Base-by-base conservation (phyloP, 208 protist genomes). In the Crithidia bombi region DNA sequence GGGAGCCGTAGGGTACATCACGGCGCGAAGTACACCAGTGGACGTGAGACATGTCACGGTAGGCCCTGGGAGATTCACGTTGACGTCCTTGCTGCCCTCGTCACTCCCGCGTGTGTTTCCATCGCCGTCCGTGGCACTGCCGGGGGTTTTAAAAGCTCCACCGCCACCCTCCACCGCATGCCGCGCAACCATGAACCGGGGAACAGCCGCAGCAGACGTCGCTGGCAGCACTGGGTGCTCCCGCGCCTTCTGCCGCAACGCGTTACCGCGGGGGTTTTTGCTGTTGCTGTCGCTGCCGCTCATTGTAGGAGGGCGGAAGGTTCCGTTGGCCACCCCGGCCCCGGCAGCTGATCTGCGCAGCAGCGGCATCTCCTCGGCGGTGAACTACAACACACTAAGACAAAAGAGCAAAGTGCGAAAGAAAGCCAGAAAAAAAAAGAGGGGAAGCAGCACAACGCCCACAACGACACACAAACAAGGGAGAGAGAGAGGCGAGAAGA, bases 241-340 rank as follows among this genome's bases (percentile, higher is more conserved):
- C n/a, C 68, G 65, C 23, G 59, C 43, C 30, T 62, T 52, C 35
- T 51, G n/a, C 23, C 41, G 62, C 50, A 35, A 21, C 47, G 30
- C 58, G 33, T 43, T 55, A 46, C n/a, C 3, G 54, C 33, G 12
- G 17, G 30, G n/a, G 39, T 25, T 59, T 5, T 5, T 25, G 54
- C 11, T 5, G 49, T 7, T 33, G 25, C 23, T 3, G 25, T 59
- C 41, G 38, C 50, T 58, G 43, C 54, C 63, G 38, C 36, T 65
- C 46, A 57, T 61, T 11, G 74, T 50, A 21, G 82, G 79, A 14
- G 64, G 64, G 33, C 82, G 82, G 66, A 87, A 84, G 21, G 70
- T 73, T 12, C 61, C 77, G 25, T 73, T 58, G 33, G 74, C 69
- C 7, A 61, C 59, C 21, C 73, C 69, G 28, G 58, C 59, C 4